Evolutionary conservation across 2,329 filamentous ascomycete species (phyloP), one percentile per base, ranked within the genome.

Genomic region (Thelonectria rubi): DNA sequence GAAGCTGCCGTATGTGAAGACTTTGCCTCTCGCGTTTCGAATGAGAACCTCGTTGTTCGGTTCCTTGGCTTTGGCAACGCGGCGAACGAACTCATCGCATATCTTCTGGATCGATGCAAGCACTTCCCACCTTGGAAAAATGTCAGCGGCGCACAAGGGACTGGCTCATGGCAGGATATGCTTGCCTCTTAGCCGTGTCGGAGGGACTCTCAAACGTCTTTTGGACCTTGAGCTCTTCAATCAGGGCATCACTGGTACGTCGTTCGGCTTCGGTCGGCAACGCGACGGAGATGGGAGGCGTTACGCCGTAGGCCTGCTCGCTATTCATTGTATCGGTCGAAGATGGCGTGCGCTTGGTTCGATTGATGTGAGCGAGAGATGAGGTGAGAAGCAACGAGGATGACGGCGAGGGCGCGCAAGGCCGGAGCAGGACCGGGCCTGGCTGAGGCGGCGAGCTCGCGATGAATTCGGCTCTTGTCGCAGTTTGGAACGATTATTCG

Each of bases 1-100:
- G 77, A 94, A 99, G 78, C 95, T 98, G 66, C 95, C 95, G 77
- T 95, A 99, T 1, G 94, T 96, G 76, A 97, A 97, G 68, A 99
- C 89, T 80, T 94, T 95, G 66, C 94, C 95, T 55, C 94, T 92
- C 6, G 94, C 92, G 73, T 91, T 89, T 69, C 94, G 92, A 47
- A 95, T 86, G 47, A 95, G 86, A 32, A 89, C 88, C 45, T 92
- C 86, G 47, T 93, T 90, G 52, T 94, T 83, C 8, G 83, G 81
- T 63, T 88, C 89, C 76, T 91, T 93, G 72, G 87, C 84, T 67
- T 84, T 84, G 67, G 92, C 92, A 10, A 97, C 93, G 65, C 88
- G 85, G 75, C 89, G 89, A 58, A 99, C 92, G 71, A 99, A 97
- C 69, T 94, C 92, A 73, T 94, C 84, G 63, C 92, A 90, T 56